phyloP scores from a whole-genome alignment of 2,329 filamentous ascomycete species.

The Fusarium illudens region DNA sequence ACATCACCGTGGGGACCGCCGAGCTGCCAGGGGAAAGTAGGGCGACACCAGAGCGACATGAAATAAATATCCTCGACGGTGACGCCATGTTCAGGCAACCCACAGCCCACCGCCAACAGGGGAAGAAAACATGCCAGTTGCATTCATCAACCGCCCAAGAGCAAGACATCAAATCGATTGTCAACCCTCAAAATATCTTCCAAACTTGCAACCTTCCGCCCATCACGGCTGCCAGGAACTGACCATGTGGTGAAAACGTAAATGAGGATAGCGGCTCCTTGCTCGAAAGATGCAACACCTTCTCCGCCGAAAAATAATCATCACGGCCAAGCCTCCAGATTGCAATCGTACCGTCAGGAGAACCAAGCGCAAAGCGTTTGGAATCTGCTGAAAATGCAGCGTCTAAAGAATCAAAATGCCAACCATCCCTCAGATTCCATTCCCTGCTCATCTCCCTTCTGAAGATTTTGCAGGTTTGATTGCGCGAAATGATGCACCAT shows the following conservation, averaged over 20 bases:
- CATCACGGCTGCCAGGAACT: not conserved
- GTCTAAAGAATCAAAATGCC: not conserved
- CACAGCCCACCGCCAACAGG: no score
- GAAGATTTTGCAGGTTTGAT: not conserved
- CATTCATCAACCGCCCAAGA: no score
- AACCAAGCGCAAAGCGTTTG: not conserved
- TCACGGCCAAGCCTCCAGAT: not conserved
- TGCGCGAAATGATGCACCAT: not conserved
- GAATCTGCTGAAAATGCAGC: not conserved
- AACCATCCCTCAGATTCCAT: not conserved
- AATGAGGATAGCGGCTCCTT: not conserved
- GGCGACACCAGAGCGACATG: no score
- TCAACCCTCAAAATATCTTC: not conserved
- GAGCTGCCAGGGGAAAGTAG: no score
- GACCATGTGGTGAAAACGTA: not conserved
- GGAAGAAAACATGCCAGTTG: not conserved
- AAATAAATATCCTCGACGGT: no score
- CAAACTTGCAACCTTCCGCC: not conserved
- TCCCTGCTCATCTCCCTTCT: not conserved
- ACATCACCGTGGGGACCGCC: no score
- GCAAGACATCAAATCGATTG: not conserved
- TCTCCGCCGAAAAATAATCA: rapidly evolving
- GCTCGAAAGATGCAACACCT: not conserved
- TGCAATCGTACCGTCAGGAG: not conserved
- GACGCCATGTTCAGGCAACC: no score